Evolutionary conservation across 2,329 filamentous ascomycete species (phyloP).

Genomic region (Exophiala sp.): DNA sequence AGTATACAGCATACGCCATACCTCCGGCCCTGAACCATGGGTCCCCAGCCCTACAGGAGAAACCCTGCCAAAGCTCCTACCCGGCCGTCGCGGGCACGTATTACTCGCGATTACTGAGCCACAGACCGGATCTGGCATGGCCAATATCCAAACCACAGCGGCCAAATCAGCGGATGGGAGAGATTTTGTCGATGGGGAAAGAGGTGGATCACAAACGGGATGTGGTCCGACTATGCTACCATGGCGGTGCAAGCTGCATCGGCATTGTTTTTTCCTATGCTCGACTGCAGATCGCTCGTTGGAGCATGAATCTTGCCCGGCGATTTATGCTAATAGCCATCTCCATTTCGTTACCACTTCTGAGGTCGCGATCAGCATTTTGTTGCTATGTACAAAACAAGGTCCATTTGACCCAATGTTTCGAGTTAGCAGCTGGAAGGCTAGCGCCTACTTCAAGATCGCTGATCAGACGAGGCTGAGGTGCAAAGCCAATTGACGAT

Average conservation of each 20-base stretch:
- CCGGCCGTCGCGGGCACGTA: constrained; percentile 57
- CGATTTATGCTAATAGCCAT: background rate
- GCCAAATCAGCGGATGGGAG: constrained; percentile 56
- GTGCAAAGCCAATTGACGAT: too few species aligned
- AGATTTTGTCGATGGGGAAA: constrained; percentile 69
- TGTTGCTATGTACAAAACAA: too few species aligned
- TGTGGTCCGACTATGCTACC: constrained; percentile 61
- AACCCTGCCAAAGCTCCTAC: constrained; percentile 61
- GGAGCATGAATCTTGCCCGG: constrained; percentile 60
- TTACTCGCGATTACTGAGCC: constrained; percentile 78
- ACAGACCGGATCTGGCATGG: constrained; percentile 65
- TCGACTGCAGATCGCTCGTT: constrained; percentile 58
- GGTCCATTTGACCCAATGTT: too few species aligned
- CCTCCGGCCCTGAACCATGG: constrained; percentile 66
- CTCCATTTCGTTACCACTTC: too few species aligned
- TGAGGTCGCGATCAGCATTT: too few species aligned
- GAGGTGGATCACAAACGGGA: constrained; percentile 73
- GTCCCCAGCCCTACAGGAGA: constrained; percentile 54
- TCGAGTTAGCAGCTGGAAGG: too few species aligned
- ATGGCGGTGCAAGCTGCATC: constrained; percentile 65
- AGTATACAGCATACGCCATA: constrained; percentile 66
- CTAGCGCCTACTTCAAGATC: too few species aligned
- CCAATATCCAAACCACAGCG: constrained; percentile 64
- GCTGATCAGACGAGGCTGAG: too few species aligned
- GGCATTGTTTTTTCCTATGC: too few species aligned